A percentile compares a stretch with the other conserved stretches of the same genome.
These are phyloP conservation scores for Ogataea saltuana DNA, from an alignment of 805 yeast species.

Conservation along the genomic window DNA sequence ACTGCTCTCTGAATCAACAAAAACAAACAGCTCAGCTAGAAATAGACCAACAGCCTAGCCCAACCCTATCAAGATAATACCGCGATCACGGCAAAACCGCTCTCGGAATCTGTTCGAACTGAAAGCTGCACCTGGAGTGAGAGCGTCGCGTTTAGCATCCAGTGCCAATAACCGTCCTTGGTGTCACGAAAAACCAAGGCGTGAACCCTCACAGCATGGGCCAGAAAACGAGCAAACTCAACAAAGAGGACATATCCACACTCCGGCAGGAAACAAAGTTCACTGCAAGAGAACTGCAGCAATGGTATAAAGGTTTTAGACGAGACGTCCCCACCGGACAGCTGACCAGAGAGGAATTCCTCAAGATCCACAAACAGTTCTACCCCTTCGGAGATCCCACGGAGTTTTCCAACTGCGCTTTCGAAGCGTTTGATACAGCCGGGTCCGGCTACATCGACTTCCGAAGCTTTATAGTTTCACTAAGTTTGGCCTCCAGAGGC, in stretches of 20 bases:
- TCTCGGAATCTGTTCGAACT: too few relatives aligned
- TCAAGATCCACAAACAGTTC: conserved; percentile 90
- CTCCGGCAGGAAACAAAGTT: conserved; percentile 86
- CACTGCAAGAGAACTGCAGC: conserved; percentile 91
- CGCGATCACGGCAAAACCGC: too few relatives aligned
- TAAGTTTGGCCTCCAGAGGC: conserved; percentile 87
- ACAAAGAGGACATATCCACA: conserved; percentile 84
- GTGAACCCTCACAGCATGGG: too few relatives aligned
- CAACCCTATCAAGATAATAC: too few relatives aligned
- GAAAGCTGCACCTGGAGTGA: too few relatives aligned
- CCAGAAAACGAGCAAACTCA: conserved; percentile 86
- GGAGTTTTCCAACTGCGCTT: conserved; percentile 84
- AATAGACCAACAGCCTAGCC: too few relatives aligned
- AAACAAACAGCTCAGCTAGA: too few relatives aligned
- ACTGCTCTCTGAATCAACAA: too few relatives aligned
- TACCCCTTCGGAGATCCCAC: conserved; percentile 98
- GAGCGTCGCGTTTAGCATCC: too few relatives aligned
- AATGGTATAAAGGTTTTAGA: conserved; percentile 96
- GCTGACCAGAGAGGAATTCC: conserved; percentile 81
- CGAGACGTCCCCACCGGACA: conserved; percentile 94
- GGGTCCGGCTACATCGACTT: conserved; percentile 81
- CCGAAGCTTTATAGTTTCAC: conserved; percentile 86
- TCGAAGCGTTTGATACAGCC: conserved; percentile 85
- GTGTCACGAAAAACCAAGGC: too few relatives aligned
- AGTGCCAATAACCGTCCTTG: too few relatives aligned